Conservation (phyloP, 768 basidiomycete genomes). For the Kwoniella heveanensis region DNA sequence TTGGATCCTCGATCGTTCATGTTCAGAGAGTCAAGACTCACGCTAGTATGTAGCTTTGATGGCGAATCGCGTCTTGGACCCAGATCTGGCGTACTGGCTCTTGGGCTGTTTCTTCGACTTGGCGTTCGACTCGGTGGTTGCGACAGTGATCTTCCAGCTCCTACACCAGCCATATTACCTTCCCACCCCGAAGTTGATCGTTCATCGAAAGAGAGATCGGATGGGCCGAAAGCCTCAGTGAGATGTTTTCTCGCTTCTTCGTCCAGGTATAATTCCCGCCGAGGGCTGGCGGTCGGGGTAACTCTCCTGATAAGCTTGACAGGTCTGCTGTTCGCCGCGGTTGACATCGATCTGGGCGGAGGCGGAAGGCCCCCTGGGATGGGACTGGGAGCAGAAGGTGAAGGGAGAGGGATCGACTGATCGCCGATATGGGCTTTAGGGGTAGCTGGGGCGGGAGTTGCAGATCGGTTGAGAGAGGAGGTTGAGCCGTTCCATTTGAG, state of each 20-base stretch:
- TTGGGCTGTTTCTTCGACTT: neutral
- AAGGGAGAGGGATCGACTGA: slow-evolving; percentile 4
- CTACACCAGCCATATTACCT: slow-evolving; percentile 20
- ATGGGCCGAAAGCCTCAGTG: neutral
- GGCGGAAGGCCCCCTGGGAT: slow-evolving; percentile 20
- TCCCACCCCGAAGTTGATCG: neutral
- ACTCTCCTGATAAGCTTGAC: slow-evolving; percentile 3
- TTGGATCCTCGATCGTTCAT: no score
- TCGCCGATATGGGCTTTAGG: neutral
- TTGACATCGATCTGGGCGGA: slow-evolving; percentile 4
- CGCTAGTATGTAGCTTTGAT: neutral
- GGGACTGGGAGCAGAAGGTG: neutral
- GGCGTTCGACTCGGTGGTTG: neutral
- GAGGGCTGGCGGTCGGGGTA: slow-evolving; percentile 9
- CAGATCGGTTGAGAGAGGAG: slow-evolving; percentile 1
- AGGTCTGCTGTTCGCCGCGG: neutral
- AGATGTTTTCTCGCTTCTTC: neutral
- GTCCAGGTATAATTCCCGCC: neutral
- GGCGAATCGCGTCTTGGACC: neutral
- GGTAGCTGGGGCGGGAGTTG: neutral
- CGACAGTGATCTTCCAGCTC: slow-evolving; percentile 9
- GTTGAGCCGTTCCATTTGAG: neutral
- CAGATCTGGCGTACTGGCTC: neutral
- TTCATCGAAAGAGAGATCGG: neutral
- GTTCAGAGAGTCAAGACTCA: neutral